Evolutionary conservation across 1,139 yeast species (phyloP).

Genomic region (Lodderomyces margitis): DNA sequence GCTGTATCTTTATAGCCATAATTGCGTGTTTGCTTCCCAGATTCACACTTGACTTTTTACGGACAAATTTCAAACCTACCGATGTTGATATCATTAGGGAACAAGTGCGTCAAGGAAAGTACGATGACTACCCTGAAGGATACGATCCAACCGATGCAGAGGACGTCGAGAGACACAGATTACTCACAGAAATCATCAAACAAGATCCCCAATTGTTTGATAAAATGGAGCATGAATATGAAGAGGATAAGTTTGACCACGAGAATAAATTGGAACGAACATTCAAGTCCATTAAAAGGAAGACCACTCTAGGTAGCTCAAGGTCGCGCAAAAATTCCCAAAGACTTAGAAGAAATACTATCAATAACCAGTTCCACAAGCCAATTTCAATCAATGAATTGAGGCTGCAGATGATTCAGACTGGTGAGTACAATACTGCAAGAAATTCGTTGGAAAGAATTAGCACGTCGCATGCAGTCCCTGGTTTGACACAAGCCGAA

Average conservation of each 20-base stretch:
- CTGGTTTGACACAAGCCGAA: slow-evolving; percentile 52
- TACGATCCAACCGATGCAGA: slow-evolving; percentile 59
- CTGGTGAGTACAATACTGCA: slow-evolving; percentile 36
- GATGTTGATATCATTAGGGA: slow-evolving; percentile 60
- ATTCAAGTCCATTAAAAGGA: slow-evolving; percentile 36
- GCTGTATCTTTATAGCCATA: slow-evolving; percentile 46
- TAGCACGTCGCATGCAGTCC: slow-evolving; percentile 47
- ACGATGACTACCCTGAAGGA: slow-evolving; percentile 49
- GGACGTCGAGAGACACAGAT: slow-evolving; percentile 44
- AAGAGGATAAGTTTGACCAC: slow-evolving; percentile 15
- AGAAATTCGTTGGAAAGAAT: slow-evolving; percentile 40
- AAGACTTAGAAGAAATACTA: slow-evolving; percentile 32
- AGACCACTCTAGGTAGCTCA: slow-evolving; percentile 23
- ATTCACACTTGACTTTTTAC: slow-evolving; percentile 48
- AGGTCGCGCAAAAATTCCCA: slow-evolving; percentile 22
- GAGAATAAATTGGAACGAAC: slow-evolving; percentile 31
- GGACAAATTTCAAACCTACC: slow-evolving; percentile 45
- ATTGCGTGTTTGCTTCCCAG: slow-evolving; percentile 52
- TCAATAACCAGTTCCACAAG: slow-evolving; percentile 31
- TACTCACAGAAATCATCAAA: slow-evolving; percentile 34
- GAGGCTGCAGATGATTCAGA: slow-evolving; percentile 41
- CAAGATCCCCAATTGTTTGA: slow-evolving; percentile 36
- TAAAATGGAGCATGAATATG: slow-evolving; percentile 27
- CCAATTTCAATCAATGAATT: slow-evolving; percentile 38
- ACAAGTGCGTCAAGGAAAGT: slow-evolving; percentile 44